These are phyloP conservation scores for Clitocybe nebularis DNA, from an alignment of 1,284 basidiomycete genomes.

Conservation along the genomic window DNA sequence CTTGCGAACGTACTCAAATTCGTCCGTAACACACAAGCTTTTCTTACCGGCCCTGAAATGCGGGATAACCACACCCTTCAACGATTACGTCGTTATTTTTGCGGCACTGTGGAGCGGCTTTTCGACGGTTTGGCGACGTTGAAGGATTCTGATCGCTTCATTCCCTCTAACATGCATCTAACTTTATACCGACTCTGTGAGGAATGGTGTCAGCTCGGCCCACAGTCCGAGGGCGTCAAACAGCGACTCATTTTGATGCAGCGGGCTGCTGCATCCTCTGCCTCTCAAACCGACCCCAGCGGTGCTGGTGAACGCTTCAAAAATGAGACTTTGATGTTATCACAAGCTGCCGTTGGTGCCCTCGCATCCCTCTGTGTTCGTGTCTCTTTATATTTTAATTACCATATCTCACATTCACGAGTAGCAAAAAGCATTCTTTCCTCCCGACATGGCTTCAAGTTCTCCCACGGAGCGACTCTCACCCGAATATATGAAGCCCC, in stretches of 20 bases:
- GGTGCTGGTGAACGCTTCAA: slow-evolving; percentile 68
- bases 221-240: slow-evolving; percentile 70
- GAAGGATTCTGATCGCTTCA: slow-evolving; percentile 74
- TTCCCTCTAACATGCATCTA: slow-evolving; percentile 74
- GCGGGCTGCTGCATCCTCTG: slow-evolving; percentile 57
- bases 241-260: slow-evolving; percentile 77
- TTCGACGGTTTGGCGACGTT: slow-evolving; percentile 76
- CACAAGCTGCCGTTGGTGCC: slow-evolving; percentile 77
- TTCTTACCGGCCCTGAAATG: slow-evolving; percentile 69
- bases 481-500: slow-evolving; percentile 47
- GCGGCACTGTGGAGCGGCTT: slow-evolving; percentile 82
- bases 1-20: slow-evolving; percentile 83
- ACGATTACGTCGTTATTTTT: slow-evolving; percentile 84
- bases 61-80: slow-evolving; percentile 80
- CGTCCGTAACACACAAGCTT: slow-evolving; percentile 77
- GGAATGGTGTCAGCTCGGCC: slow-evolving; percentile 90
- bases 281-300: slow-evolving; percentile 40
- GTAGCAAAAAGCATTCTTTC: slow-evolving; percentile 72
- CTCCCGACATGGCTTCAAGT: slow-evolving; percentile 52
- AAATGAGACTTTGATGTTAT: slow-evolving; percentile 69
- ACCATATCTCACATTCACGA: slow-evolving; percentile 6
- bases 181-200: slow-evolving; percentile 84
- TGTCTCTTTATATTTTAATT: slow-evolving; percentile 13
- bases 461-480: slow-evolving; percentile 59
- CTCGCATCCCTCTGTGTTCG: slow-evolving; percentile 85